These are phyloP conservation scores for Termitomyces sp. DNA, from an alignment of 768 basidiomycete genomes.

Conservation along the genomic window DNA sequence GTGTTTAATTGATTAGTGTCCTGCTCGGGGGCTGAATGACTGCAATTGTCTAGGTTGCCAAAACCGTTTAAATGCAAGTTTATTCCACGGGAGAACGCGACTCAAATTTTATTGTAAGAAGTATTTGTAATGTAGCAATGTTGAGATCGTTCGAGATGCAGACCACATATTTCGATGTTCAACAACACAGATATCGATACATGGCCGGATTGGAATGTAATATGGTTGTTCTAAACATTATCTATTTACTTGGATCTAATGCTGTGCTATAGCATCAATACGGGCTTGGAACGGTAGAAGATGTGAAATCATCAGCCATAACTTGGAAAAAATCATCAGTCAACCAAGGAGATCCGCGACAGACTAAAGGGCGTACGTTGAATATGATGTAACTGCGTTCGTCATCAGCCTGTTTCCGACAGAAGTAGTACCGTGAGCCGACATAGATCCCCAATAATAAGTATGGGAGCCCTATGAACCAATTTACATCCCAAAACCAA, in stretches of 20 bases:
- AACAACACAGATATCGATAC: too few species aligned
- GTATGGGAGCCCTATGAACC: not conserved
- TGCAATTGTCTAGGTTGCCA: not conserved
- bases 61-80: not conserved
- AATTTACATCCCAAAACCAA: slow-evolving; percentile 10
- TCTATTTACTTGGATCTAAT: not conserved
- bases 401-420: slow-evolving; percentile 15
- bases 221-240: too few species aligned
- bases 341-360: not conserved
- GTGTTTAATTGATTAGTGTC: not conserved
- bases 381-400: slow-evolving; percentile 19
- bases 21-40: not conserved
- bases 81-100: not conserved
- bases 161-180: not conserved
- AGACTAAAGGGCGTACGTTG: slow-evolving; percentile 17
- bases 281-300: slow-evolving; percentile 7
- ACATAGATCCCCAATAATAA: slow-evolving; percentile 9
- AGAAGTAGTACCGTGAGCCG: slow-evolving; percentile 17
- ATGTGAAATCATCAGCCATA: slow-evolving; percentile 18
- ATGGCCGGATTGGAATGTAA: not conserved
- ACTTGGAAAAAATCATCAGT: slow-evolving; percentile 4
- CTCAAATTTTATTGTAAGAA: not conserved
- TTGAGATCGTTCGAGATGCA: not conserved
- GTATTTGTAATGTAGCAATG: not conserved
- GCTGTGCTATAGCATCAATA: not conserved